A percentile compares a stretch with the other conserved stretches of the same genome.
Conservation (phyloP, 2,329 filamentous ascomycete species). For the Fusarium sp. region DNA sequence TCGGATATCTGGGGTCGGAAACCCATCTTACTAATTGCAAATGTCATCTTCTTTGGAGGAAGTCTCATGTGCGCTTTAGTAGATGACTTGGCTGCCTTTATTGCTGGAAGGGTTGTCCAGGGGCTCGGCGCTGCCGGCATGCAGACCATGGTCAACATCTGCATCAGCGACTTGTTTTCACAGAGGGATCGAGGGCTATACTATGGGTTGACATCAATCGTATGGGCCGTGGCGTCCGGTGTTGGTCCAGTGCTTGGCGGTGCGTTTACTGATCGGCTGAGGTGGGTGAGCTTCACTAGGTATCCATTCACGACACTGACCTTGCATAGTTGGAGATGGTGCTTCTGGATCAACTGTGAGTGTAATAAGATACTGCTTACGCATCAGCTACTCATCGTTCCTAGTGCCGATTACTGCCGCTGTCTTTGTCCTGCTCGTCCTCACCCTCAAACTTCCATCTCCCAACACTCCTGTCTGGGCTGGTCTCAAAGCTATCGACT, state of each 20-base stretch:
- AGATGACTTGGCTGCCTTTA: slow-evolving; percentile 59
- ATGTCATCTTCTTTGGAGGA: slow-evolving; percentile 67
- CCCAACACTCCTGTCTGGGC: slow-evolving; percentile 74
- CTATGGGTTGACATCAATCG: slow-evolving; percentile 76
- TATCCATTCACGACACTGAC: neutral
- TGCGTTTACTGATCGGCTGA: slow-evolving; percentile 73
- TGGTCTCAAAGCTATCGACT: slow-evolving; percentile 75
- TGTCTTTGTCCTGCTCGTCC: slow-evolving; percentile 71
- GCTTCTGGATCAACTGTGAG: slow-evolving; percentile 67
- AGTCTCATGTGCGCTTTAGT: slow-evolving; percentile 65
- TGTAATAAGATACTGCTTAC: neutral
- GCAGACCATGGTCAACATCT: slow-evolving; percentile 67
- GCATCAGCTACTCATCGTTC: neutral
- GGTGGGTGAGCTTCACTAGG: slow-evolving; percentile 52
- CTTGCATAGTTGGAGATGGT: slow-evolving; percentile 60
- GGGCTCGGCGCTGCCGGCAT: slow-evolving; percentile 68
- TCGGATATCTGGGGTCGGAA: slow-evolving; percentile 73
- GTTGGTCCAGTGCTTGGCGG: slow-evolving; percentile 78
- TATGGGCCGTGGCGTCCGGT: slow-evolving; percentile 77
- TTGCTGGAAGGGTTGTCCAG: slow-evolving; percentile 62
- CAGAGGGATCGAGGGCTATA: slow-evolving; percentile 59
- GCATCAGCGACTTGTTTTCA: slow-evolving; percentile 69
- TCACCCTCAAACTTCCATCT: slow-evolving; percentile 78
- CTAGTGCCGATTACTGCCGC: slow-evolving; percentile 65
- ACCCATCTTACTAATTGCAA: slow-evolving; percentile 64